Evolutionary conservation across 352 stramenopile species (phyloP), one percentile per base, ranked within the genome.

Genomic region (Phytophthora capsici): DNA sequence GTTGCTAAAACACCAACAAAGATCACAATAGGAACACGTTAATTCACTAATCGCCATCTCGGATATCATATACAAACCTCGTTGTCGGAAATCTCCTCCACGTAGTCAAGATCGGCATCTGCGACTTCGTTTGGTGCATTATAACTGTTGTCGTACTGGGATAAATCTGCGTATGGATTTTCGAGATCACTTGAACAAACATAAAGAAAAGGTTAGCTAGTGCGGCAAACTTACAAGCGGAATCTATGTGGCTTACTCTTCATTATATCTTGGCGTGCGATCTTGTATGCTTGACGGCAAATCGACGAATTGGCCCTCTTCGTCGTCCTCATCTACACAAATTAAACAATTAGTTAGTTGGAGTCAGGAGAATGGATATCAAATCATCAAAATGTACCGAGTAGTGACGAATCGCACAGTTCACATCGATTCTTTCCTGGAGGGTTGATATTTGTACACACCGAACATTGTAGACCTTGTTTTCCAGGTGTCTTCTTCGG

Each of bases 1-100:
- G 17, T 40, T 68, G 45, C n/a, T 46, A 47, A 40, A 2, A 40
- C 2, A 40, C 44, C 4, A 47, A 10, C 63, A 48, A 3, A 41
- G 22, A 13, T 51, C 19, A 32, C 22, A 59, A 30, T 30, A 8
- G 6, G 26, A 30, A 20, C 14, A 53, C 13, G 19, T 57, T 19
- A 69, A 54, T 51, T 13, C 12, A 23, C 22, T 20, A n/a, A 41
- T n/a, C 26, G 28, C 7, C 10, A 51, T 3, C 14, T 23, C 6
- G 17, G 10, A 20, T 12, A 25, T 17, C 25, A 2, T 41, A 49
- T 34, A 26, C 17, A 17, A 23, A 91, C 80, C 78, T 91, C 80
- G 38, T 85, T 71, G 59, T 91, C 83, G 12, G 80, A 89, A 6
- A 91, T 89, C 17, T 91, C 79, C 65, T 91, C 83, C 14, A 84